These are phyloP conservation scores for Ambrosia hybrid DNA, from an alignment of 140 eudicot genomes.

Conservation along the genomic window DNA sequence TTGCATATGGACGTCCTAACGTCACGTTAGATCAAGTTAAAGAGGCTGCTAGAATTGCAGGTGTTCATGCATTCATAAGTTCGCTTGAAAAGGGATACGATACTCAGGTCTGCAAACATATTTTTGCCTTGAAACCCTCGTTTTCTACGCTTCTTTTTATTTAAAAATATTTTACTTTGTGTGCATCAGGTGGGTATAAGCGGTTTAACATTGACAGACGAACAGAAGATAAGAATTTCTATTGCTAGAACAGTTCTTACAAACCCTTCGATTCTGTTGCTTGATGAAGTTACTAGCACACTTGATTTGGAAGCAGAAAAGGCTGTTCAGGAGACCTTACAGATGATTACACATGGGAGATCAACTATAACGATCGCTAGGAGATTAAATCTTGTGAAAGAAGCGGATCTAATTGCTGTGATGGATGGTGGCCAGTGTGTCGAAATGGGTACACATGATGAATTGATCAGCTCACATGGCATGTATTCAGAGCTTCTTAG, in stretches of 20 bases:
- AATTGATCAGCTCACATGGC: conserved; percentile 40
- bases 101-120: conserved; percentile 43
- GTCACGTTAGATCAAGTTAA: conserved; percentile 50
- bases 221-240: conserved; percentile 50
- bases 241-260: conserved; percentile 61
- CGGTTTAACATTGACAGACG: conserved; percentile 53
- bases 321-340: conserved; percentile 47
- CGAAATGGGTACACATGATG: conserved; percentile 72
- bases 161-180: background rate
- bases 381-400: conserved; percentile 43
- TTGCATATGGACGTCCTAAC: conserved; percentile 51
- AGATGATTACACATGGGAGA: conserved; percentile 41
- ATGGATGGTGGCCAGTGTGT: conserved; percentile 62
- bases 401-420: conserved; percentile 65
- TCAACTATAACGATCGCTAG: conserved; percentile 52
- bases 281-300: conserved; percentile 56
- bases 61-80: conserved; percentile 49
- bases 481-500: conserved; percentile 55
- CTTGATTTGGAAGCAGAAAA: conserved; percentile 58
- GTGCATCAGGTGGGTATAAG: conserved; percentile 45
- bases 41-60: conserved; percentile 64
- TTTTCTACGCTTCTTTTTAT: background rate
- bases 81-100: conserved; percentile 56
- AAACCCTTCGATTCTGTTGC: conserved; percentile 52
- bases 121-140: background rate